Percentiles rank a stretch among this genome's conserved stretches.
phyloP scores from a whole-genome alignment of 1,284 basidiomycete species.

The Earliella scabrosa region DNA sequence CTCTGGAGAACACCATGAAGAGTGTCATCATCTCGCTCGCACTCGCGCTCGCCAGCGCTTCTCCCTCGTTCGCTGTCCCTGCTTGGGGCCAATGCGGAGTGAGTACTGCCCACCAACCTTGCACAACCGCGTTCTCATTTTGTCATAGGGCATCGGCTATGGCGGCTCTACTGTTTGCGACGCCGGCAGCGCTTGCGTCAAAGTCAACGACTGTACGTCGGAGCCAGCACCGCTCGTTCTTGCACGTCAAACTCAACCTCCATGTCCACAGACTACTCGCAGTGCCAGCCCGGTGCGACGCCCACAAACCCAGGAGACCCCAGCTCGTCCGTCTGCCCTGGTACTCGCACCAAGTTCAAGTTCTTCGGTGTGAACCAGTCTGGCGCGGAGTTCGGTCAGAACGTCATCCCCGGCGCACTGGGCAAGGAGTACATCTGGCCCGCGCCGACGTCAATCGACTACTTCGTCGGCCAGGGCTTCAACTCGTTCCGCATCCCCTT shows the following conservation, averaged over 20 bases:
- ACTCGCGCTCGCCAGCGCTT: conserved; percentile 31
- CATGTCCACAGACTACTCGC: conserved; percentile 31
- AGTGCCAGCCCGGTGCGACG: conserved; percentile 29
- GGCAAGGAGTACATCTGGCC: conserved; percentile 56
- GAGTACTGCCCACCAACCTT: conserved; percentile 2
- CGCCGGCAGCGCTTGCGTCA: conserved; percentile 29
- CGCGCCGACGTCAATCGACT: conserved; percentile 50
- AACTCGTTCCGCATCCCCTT: conserved; percentile 70
- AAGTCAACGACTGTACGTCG: conserved; percentile 30
- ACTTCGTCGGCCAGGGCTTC: conserved; percentile 59
- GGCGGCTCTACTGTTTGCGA: conserved; percentile 35
- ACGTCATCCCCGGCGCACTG: conserved; percentile 49
- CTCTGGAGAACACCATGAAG: conserved; percentile 20
- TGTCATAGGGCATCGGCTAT: conserved; percentile 29
- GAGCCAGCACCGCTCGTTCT: not conserved
- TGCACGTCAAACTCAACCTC: not conserved
- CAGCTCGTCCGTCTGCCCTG: conserved; percentile 36
- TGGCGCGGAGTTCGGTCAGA: conserved; percentile 60
- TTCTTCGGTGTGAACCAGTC: conserved; percentile 68
- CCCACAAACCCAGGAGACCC: conserved; percentile 19
- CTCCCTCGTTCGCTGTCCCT: conserved; percentile 31
- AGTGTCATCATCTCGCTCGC: conserved; percentile 29
- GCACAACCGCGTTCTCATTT: not conserved
- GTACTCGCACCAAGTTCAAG: conserved; percentile 57
- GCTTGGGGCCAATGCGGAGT: conserved; percentile 40